These are phyloP conservation scores for Dioscorea cayenensis DNA, from an alignment of 116 monocot genomes.

Conservation along the genomic window DNA sequence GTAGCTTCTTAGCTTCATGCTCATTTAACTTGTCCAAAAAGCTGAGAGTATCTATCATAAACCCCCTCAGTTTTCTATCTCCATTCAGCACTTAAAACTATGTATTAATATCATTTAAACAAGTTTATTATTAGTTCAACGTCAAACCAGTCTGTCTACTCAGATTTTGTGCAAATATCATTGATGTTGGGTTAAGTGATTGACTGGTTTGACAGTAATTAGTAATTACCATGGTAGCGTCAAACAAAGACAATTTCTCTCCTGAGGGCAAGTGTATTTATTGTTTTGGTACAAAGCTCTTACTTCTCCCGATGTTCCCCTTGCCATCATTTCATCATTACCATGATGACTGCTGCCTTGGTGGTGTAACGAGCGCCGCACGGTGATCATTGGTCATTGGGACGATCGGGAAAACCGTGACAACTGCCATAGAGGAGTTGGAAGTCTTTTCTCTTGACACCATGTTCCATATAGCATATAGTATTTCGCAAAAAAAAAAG, in stretches of 20 bases:
- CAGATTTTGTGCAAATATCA: too few species aligned
- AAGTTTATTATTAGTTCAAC: too few species aligned
- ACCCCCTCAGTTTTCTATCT: conserved; percentile 49
- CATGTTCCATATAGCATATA: conserved; percentile 59
- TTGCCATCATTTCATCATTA: conserved; percentile 75
- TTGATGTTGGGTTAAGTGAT: too few species aligned
- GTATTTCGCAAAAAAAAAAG: conserved; percentile 69
- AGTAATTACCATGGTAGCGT: conserved; percentile 57
- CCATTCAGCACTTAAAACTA: conserved; percentile 19
- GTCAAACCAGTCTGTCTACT: too few species aligned
- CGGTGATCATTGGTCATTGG: too few species aligned
- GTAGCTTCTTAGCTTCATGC: too few species aligned
- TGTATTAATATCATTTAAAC: background rate
- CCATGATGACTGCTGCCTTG: too few species aligned
- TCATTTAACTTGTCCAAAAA: too few species aligned
- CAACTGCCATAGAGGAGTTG: conserved; percentile 82
- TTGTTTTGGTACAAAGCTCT: conserved; percentile 62
- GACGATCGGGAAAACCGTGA: too few species aligned
- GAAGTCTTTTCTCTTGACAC: conserved; percentile 66
- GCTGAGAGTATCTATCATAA: too few species aligned
- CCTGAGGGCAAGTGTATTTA: conserved; percentile 74
- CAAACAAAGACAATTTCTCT: conserved; percentile 65
- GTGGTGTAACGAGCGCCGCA: too few species aligned
- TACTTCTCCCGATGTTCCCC: conserved; percentile 82
- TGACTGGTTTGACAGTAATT: background rate